phyloP scores from a whole-genome alignment of 2,329 filamentous ascomycete species.

The Alternaria infectoria region DNA sequence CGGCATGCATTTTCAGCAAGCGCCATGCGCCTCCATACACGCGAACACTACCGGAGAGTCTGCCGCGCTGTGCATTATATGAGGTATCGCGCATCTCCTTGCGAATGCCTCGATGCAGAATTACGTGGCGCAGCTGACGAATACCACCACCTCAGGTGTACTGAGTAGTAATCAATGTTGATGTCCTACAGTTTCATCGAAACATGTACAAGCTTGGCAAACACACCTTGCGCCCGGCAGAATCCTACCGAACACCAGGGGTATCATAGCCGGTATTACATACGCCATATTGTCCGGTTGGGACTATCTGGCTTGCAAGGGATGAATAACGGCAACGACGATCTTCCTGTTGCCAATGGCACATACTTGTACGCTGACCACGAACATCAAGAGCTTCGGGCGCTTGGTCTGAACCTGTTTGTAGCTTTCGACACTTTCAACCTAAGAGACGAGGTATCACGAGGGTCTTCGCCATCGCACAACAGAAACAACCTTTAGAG shows the following conservation, averaged over 20 bases:
- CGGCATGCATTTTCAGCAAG: not conserved
- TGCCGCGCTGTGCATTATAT: conserved; percentile 1
- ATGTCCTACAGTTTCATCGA: not conserved
- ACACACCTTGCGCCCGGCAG: conserved; percentile 3
- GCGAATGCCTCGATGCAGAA: not conserved
- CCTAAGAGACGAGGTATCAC: not conserved
- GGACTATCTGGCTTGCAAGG: not conserved
- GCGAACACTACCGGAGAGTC: not conserved
- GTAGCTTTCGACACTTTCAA: not conserved
- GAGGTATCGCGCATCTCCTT: not conserved
- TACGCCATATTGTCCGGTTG: not conserved
- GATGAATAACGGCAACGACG: not conserved
- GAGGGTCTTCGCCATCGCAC: not conserved
- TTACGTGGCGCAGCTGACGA: not conserved
- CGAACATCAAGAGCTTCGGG: not conserved
- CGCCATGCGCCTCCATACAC: not conserved
- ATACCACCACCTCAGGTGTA: not conserved
- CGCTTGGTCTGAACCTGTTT: not conserved
- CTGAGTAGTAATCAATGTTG: conserved; percentile 3
- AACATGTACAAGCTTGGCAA: not conserved
- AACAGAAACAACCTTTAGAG: too few species aligned
- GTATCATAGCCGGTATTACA: conserved; percentile 4
- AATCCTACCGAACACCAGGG: conserved; percentile 10
- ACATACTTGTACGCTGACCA: not conserved
- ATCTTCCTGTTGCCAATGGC: not conserved